Conservation (phyloP, 306 rosid species). For the Neltuma alba region DNA sequence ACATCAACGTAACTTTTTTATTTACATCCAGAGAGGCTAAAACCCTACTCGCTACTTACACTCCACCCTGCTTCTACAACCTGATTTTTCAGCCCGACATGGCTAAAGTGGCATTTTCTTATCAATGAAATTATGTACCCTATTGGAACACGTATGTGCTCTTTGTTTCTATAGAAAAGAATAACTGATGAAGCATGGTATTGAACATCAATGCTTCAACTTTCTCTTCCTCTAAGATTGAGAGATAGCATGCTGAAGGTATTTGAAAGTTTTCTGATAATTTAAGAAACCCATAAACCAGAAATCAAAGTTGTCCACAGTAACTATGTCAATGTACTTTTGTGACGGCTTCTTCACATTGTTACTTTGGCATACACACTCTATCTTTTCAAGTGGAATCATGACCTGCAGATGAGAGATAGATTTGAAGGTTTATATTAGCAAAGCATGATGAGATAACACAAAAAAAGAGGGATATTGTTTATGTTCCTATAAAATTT, state of each 20-base stretch:
- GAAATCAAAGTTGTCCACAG: conserved; percentile 58
- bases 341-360: conserved; percentile 52
- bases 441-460: not conserved
- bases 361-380: conserved; percentile 45
- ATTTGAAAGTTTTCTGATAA: conserved; percentile 42
- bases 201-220: not conserved
- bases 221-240: conserved; percentile 15
- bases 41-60: not conserved
- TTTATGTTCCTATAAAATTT: not conserved
- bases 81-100: not conserved
- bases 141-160: not conserved
- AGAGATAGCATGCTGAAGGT: conserved; percentile 47
- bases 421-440: not conserved
- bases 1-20: not conserved
- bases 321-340: conserved; percentile 54
- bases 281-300: conserved; percentile 66
- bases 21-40: not conserved
- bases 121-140: conserved; percentile 35
- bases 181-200: conserved; percentile 8
- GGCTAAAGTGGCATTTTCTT: not conserved
- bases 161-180: not conserved
- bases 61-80: not conserved
- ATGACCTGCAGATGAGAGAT: conserved; percentile 37
- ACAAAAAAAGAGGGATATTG: not conserved
- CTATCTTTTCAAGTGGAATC: conserved; percentile 50